phyloP scores from a whole-genome alignment of 2,329 filamentous ascomycete species.

The Pseudogymnoascus sp. region DNA sequence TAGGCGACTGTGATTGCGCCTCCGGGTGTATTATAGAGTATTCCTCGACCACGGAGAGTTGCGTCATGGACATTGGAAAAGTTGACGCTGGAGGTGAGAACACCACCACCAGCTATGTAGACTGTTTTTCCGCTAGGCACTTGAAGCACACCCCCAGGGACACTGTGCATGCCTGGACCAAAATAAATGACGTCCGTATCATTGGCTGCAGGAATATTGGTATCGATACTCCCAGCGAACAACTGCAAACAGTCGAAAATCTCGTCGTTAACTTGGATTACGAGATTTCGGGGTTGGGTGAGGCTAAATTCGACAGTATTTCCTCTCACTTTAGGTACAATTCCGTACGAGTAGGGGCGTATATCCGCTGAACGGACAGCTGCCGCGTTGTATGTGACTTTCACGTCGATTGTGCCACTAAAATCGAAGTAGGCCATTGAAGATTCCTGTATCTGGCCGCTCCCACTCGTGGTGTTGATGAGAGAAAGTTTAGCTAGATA shows the following conservation, averaged over 20 bases:
- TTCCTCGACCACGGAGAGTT: background rate
- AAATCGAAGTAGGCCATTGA: background rate
- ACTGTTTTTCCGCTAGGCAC: slow-evolving; percentile 17
- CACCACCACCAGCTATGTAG: slow-evolving; percentile 11
- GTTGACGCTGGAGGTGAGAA: background rate
- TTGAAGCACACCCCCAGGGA: background rate
- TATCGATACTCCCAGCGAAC: background rate
- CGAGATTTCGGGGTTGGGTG: background rate
- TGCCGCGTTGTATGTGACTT: background rate
- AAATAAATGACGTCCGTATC: slow-evolving; percentile 22
- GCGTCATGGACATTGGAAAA: background rate
- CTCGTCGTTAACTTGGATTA: background rate
- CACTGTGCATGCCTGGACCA: slow-evolving; percentile 21
- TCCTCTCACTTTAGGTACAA: background rate
- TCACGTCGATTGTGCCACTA: background rate
- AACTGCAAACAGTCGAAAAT: background rate
- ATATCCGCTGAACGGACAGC: background rate
- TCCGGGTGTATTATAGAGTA: background rate
- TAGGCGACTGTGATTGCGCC: background rate
- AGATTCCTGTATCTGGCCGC: background rate
- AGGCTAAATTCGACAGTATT: background rate
- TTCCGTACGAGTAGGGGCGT: background rate
- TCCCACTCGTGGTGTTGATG: background rate
- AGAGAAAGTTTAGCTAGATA: background rate
- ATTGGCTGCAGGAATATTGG: slow-evolving; percentile 5